Percentiles rank a stretch among this genome's conserved stretches.
phyloP scores from a whole-genome alignment of 2,329 filamentous ascomycete genomes.

The Chrysoporthe deuterocubensis region DNA sequence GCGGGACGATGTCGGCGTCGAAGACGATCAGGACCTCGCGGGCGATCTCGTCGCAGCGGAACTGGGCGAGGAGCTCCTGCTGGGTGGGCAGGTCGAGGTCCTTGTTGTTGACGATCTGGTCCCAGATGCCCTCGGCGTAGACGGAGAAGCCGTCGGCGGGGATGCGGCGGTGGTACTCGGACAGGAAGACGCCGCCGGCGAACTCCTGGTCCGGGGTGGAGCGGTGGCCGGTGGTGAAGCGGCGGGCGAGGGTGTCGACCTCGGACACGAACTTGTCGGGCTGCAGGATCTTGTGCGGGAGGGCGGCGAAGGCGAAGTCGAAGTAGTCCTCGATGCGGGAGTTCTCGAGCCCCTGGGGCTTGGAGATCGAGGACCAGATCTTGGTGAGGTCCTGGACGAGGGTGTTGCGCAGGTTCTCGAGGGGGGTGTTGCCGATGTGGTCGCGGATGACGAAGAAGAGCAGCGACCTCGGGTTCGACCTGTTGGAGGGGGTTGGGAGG shows the following conservation, averaged over 20 bases:
- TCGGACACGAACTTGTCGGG: slow-evolving; percentile 87
- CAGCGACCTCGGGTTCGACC: slow-evolving; percentile 84
- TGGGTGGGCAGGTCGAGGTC: slow-evolving; percentile 95
- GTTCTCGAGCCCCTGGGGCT: slow-evolving; percentile 84
- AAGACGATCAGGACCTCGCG: slow-evolving; percentile 85
- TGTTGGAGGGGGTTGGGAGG: slow-evolving; percentile 41
- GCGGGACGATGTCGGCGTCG: slow-evolving; percentile 77
- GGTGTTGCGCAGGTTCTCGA: slow-evolving; percentile 88
- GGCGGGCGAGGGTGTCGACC: slow-evolving; percentile 75
- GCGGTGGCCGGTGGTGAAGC: slow-evolving; percentile 82
- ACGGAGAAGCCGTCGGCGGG: slow-evolving; percentile 95
- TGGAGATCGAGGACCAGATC: slow-evolving; percentile 92
- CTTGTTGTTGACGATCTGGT: slow-evolving; percentile 98
- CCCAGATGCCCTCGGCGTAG: slow-evolving; percentile 94
- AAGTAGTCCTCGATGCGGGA: slow-evolving; percentile 97
- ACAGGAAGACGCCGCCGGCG: slow-evolving; percentile 81
- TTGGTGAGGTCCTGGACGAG: slow-evolving; percentile 87
- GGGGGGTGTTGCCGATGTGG: slow-evolving; percentile 88
- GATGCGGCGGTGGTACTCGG: slow-evolving; percentile 94
- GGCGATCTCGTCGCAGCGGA: slow-evolving; percentile 95
- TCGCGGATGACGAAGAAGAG: slow-evolving; percentile 99
- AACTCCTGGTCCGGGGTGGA: slow-evolving; percentile 75
- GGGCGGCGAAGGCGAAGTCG: slow-evolving; percentile 93
- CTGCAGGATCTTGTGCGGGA: slow-evolving; percentile 96
- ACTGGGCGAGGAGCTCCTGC: slow-evolving; percentile 94